These are phyloP conservation scores for Leptographium lundbergii DNA, from an alignment of 2,329 filamentous ascomycete genomes.

Conservation along the genomic window DNA sequence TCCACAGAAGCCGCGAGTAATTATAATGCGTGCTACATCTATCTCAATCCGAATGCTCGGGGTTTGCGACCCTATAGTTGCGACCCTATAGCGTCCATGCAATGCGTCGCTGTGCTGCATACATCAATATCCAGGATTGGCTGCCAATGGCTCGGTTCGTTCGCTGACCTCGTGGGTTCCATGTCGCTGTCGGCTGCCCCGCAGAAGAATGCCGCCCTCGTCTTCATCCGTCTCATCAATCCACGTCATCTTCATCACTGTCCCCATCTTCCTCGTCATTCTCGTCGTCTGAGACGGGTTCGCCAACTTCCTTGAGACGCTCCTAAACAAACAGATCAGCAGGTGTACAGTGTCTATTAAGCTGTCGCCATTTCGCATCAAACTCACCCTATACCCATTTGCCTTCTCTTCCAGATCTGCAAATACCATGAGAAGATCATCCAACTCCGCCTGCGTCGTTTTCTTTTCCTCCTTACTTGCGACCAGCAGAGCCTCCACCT, in stretches of 20 bases:
- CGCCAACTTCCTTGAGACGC: constrained; percentile 53
- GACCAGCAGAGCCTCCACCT: constrained; percentile 22
- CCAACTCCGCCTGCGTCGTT: constrained; percentile 57
- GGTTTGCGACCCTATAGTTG: background rate
- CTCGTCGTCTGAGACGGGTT: constrained; percentile 65
- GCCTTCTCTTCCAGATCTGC: constrained; percentile 69
- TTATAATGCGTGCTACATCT: background rate
- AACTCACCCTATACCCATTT: constrained; percentile 57
- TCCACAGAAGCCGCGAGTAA: background rate
- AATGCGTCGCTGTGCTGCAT: background rate
- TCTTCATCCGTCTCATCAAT: constrained; percentile 15
- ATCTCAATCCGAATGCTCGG: background rate
- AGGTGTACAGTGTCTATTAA: background rate
- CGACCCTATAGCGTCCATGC: background rate
- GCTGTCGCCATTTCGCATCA: background rate
- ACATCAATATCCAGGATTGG: background rate
- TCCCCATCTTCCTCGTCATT: constrained; percentile 49
- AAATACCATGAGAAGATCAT: constrained; percentile 72
- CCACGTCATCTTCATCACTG: constrained; percentile 31
- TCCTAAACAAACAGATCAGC: constrained; percentile 21
- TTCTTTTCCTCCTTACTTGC: constrained; percentile 51
- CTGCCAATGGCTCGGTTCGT: background rate
- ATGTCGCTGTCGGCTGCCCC: background rate
- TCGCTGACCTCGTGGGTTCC: background rate
- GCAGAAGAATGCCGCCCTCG: constrained; percentile 3